These are phyloP conservation scores for Sergeia podlipaevii DNA, from an alignment of 208 protist genomes.

Conservation along the genomic window DNA sequence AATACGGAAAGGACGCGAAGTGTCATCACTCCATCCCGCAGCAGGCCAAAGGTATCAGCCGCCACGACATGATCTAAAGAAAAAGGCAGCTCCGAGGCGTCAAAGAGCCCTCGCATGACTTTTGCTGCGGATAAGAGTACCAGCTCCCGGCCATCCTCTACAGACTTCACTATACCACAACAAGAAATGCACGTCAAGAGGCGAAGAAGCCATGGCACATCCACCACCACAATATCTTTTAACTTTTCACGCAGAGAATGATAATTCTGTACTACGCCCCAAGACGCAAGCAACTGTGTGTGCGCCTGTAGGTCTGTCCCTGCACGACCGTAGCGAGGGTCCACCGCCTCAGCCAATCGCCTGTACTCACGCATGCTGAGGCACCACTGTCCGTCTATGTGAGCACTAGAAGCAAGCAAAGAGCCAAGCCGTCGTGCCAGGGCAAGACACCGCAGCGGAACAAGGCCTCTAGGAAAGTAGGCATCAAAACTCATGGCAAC, in stretches of 20 bases:
- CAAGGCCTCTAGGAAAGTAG: constrained; percentile 64
- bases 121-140: neutral
- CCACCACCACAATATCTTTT: constrained; percentile 45
- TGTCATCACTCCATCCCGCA: too few species aligned
- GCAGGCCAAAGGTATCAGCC: too few species aligned
- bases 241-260: constrained; percentile 49
- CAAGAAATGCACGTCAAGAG: constrained; percentile 26
- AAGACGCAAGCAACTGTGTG: constrained; percentile 65
- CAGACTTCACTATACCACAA: constrained; percentile 11
- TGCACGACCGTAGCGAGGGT: constrained; percentile 30
- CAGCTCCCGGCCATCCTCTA: neutral
- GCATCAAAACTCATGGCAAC: too few species aligned
- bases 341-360: constrained; percentile 33
- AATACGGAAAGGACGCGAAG: constrained; percentile 18
- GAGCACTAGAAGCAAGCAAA: constrained; percentile 18
- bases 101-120: neutral
- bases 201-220: constrained; percentile 57
- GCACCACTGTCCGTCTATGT: constrained; percentile 43
- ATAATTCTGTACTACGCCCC: constrained; percentile 60
- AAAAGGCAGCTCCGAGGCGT: constrained; percentile 17
- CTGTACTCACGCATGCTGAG: constrained; percentile 61
- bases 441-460: constrained; percentile 41
- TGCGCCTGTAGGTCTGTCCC: constrained; percentile 49
- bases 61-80: constrained; percentile 21
- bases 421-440: constrained; percentile 25